Evolutionary conservation across 176 grass and related monocot species (phyloP).

Genomic region (Secale cereale): DNA sequence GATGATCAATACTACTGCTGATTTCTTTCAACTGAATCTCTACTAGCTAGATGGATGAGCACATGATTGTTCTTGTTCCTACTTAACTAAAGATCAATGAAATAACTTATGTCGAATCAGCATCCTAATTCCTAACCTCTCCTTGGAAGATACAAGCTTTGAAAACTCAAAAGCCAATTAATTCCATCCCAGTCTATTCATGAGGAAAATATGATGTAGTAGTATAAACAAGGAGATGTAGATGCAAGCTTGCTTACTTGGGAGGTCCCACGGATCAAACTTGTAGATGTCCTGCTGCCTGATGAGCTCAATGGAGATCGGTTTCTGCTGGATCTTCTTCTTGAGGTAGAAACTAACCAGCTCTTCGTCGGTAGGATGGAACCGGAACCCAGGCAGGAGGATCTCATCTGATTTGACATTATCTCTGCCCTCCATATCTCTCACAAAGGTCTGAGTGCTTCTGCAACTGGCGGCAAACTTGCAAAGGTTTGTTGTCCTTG

Average conservation of each 20-base stretch:
- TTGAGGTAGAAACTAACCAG: slow-evolving; percentile 75
- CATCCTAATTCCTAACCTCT: background rate
- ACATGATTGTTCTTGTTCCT: background rate
- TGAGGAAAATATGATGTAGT: background rate
- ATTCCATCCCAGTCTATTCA: background rate
- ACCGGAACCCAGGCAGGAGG: slow-evolving; percentile 60
- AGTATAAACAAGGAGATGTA: background rate
- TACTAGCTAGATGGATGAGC: background rate
- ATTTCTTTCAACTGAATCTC: background rate
- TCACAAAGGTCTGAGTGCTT: background rate
- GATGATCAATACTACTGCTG: background rate
- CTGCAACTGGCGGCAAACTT: no score
- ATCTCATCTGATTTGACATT: slow-evolving; percentile 56
- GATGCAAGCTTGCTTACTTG: slow-evolving; percentile 61
- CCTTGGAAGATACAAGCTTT: background rate
- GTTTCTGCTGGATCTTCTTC: slow-evolving; percentile 67
- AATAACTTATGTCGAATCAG: background rate
- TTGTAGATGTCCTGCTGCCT: slow-evolving; percentile 71
- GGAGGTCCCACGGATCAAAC: slow-evolving; percentile 78
- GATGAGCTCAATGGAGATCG: slow-evolving; percentile 70
- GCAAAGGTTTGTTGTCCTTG: no score
- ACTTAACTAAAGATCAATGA: background rate
- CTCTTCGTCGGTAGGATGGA: slow-evolving; percentile 78
- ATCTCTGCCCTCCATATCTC: slow-evolving; percentile 45
- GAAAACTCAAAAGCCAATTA: background rate